phyloP scores from a whole-genome alignment of 768 basidiomycete genomes.

The Lentinula aciculospora region DNA sequence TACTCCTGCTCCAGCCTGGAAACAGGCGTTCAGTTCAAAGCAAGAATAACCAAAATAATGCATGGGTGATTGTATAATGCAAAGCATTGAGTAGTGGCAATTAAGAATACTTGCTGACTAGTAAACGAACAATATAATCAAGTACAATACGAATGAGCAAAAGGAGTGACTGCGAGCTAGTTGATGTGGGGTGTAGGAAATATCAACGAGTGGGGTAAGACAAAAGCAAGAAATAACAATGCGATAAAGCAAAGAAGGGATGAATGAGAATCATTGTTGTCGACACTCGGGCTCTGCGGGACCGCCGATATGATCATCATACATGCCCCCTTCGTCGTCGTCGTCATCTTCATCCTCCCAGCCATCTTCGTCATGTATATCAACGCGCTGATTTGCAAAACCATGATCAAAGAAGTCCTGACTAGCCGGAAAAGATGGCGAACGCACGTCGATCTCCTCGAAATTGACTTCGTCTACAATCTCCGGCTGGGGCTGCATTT shows the following conservation, averaged over 20 bases:
- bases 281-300: conserved; percentile 54
- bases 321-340: conserved; percentile 47
- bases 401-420: conserved; percentile 70
- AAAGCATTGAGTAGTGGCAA: neutral
- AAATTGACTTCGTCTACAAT: conserved; percentile 66
- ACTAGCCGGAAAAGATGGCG: conserved; percentile 67
- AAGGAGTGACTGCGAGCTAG: neutral
- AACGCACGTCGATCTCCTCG: conserved; percentile 83
- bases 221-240: neutral
- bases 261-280: conserved; percentile 36
- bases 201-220: neutral
- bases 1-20: no score
- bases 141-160: neutral
- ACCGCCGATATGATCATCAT: conserved; percentile 17
- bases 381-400: conserved; percentile 69
- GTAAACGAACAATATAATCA: neutral
- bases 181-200: neutral
- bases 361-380: conserved; percentile 50
- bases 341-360: conserved; percentile 72
- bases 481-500: conserved; percentile 67
- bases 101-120: neutral
- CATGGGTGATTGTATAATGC: neutral
- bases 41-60: neutral
- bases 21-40: no score
- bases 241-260: conserved; percentile 4